These are phyloP conservation scores for Isochrysis galbana DNA, from an alignment of 78 protist genomes.

Conservation along the genomic window DNA sequence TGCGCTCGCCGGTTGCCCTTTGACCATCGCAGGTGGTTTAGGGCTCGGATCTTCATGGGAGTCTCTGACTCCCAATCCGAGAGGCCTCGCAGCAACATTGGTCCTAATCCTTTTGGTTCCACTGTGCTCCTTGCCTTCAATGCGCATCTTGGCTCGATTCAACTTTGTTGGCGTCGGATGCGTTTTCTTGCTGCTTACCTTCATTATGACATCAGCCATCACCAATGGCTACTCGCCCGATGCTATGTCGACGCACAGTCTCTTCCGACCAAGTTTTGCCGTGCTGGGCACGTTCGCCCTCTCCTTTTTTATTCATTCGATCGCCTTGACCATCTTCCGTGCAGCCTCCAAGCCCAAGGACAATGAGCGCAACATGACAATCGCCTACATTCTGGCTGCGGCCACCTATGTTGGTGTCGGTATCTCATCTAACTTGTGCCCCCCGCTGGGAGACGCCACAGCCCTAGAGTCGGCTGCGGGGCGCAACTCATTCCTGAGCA, in stretches of 20 bases:
- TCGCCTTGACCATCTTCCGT: not conserved
- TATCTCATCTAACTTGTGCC: not conserved
- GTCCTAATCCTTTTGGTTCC: not conserved
- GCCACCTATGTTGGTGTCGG: not conserved
- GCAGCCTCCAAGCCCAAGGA: not conserved
- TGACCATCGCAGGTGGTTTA: too few relatives aligned
- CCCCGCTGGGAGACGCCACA: not conserved
- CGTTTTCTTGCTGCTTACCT: not conserved
- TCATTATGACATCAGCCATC: not conserved
- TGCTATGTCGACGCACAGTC: not conserved
- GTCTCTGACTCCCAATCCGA: not conserved
- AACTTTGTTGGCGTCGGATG: not conserved
- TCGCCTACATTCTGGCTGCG: not conserved
- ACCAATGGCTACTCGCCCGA: not conserved
- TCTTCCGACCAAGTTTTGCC: too few relatives aligned
- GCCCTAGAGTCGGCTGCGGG: not conserved
- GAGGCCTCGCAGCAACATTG: not conserved
- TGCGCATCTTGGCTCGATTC: not conserved
- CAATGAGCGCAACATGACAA: not conserved
- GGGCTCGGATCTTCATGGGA: not conserved
- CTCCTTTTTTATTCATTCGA: not conserved
- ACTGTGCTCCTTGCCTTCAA: not conserved
- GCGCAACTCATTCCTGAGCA: not conserved
- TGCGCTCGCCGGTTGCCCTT: too few relatives aligned
- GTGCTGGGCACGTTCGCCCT: not conserved